phyloP scores from a whole-genome alignment of 2,329 filamentous ascomycete species.

The Aurifilum marmelostoma region DNA sequence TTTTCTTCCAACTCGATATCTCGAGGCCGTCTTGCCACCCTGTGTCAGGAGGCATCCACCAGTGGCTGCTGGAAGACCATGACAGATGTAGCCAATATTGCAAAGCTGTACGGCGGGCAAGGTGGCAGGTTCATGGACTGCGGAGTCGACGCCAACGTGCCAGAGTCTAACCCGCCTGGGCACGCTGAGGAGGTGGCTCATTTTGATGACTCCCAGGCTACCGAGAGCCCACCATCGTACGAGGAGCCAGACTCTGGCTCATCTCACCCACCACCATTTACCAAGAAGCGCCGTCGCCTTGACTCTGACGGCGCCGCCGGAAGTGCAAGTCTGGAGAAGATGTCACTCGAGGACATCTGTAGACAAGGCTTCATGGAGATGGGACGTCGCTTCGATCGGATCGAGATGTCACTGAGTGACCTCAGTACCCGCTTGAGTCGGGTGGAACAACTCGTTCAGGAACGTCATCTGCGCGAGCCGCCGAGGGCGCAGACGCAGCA shows the following conservation, averaged over 20 bases:
- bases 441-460: slow-evolving; percentile 18
- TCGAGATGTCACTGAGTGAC: slow-evolving; percentile 19
- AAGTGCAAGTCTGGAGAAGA: neutral
- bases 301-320: slow-evolving; percentile 3
- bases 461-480: neutral
- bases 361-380: slow-evolving; percentile 25
- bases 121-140: slow-evolving; percentile 19
- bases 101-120: slow-evolving; percentile 25
- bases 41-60: slow-evolving; percentile 18
- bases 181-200: neutral
- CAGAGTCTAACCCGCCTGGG: neutral
- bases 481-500: slow-evolving; percentile 3
- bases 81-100: slow-evolving; percentile 10
- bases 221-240: slow-evolving; percentile 22
- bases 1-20: slow-evolving; percentile 15
- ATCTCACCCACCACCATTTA: slow-evolving; percentile 6
- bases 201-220: neutral
- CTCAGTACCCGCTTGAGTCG: slow-evolving; percentile 18
- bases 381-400: slow-evolving; percentile 25
- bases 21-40: slow-evolving; percentile 7
- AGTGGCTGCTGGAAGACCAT: slow-evolving; percentile 16
- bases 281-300: slow-evolving; percentile 23
- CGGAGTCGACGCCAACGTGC: too few species aligned
- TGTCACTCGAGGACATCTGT: slow-evolving; percentile 24
- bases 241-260: slow-evolving; percentile 13